phyloP scores from a whole-genome alignment of 2,329 filamentous ascomycete species.

The Rutstroemia sp. region DNA sequence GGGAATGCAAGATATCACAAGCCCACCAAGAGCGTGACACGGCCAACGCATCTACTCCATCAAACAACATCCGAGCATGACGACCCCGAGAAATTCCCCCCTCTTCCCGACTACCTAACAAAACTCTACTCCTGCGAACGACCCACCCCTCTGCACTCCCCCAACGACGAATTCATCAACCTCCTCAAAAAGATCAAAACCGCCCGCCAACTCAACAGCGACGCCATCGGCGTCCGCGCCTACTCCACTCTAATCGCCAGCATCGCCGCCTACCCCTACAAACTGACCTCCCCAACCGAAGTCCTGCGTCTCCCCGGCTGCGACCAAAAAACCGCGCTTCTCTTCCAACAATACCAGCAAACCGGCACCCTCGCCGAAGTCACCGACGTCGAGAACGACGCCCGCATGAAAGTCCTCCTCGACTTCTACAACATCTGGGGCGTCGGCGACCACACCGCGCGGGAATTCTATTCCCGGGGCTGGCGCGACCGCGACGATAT shows the following conservation, averaged over 20 bases:
- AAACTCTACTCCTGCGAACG: conserved; percentile 75
- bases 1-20: conserved; percentile 10
- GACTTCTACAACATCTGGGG: conserved; percentile 85
- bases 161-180: conserved; percentile 69
- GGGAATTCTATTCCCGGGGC: conserved; percentile 70
- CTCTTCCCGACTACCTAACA: conserved; percentile 59
- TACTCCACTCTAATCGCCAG: conserved; percentile 84
- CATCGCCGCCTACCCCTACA: conserved; percentile 68
- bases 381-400: conserved; percentile 53
- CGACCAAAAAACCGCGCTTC: conserved; percentile 66
- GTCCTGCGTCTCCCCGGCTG: conserved; percentile 63
- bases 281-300: conserved; percentile 31
- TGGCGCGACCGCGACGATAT: conserved; percentile 85
- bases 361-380: conserved; percentile 57
- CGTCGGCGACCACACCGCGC: conserved; percentile 75
- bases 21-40: conserved; percentile 21
- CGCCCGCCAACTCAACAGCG: conserved; percentile 61
- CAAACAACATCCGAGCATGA: conserved; percentile 77
- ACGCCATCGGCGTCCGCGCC: conserved; percentile 73
- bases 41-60: conserved; percentile 43
- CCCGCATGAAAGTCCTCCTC: conserved; percentile 55
- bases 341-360: conserved; percentile 68
- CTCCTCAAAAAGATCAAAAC: conserved; percentile 68
- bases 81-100: conserved; percentile 46
- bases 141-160: conserved; percentile 58